These are phyloP conservation scores for Aphanomyces euteiches DNA, from an alignment of 352 stramenopile species.

Conservation along the genomic window DNA sequence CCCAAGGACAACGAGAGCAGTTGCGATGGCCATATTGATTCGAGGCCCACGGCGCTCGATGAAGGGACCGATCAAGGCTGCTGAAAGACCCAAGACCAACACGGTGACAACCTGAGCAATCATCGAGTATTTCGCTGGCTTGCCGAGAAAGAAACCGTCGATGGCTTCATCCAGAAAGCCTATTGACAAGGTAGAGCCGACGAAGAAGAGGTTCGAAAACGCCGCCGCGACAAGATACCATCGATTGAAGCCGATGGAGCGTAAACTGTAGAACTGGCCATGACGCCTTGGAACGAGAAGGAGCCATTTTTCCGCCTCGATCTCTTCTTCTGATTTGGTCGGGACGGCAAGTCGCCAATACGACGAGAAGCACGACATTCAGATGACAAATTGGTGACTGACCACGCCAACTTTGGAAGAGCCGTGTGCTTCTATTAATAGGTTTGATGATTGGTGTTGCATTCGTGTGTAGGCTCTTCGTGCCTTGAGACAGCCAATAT, in stretches of 20 bases:
- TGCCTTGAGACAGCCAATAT: too few relatives aligned
- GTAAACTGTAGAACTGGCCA: background rate
- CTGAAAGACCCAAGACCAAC: background rate
- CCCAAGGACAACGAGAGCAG: background rate
- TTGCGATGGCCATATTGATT: background rate
- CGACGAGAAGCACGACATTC: too few relatives aligned
- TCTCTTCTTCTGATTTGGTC: background rate
- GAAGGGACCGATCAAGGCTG: constrained; percentile 5
- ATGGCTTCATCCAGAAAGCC: background rate
- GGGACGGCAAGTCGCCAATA: constrained; percentile 20
- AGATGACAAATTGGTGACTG: too few relatives aligned
- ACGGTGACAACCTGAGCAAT: background rate
- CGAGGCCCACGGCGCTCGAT: constrained; percentile 15
- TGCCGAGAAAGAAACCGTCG: background rate
- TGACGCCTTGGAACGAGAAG: background rate
- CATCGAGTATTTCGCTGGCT: background rate
- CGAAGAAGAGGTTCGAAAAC: background rate
- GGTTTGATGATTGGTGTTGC: too few relatives aligned
- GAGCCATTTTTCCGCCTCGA: constrained; percentile 18
- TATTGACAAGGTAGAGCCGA: constrained; percentile 10
- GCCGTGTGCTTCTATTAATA: too few relatives aligned
- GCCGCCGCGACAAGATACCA: background rate
- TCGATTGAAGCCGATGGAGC: background rate
- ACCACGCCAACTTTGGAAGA: too few relatives aligned
- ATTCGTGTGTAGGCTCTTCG: too few relatives aligned